Evolutionary conservation across 257 asterid species (phyloP).

Genomic region (Rauvolfia tetraphylla): DNA sequence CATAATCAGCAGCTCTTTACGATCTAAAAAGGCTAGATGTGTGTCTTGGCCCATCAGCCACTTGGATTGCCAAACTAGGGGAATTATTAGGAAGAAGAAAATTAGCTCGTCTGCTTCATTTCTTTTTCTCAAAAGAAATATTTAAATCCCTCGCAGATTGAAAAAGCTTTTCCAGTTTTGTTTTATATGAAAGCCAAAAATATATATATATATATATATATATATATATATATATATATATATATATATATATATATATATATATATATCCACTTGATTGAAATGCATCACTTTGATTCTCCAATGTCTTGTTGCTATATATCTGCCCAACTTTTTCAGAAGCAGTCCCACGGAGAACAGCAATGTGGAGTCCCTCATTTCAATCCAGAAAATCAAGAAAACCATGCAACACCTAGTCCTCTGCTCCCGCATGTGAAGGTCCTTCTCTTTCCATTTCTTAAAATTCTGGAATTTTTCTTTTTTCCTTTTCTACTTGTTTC

Average conservation of each 20-base stretch:
- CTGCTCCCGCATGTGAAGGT: not conserved
- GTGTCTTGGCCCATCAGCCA: too few species aligned
- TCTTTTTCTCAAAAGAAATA: too few species aligned
- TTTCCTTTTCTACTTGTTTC: not conserved
- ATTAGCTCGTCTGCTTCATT: too few species aligned
- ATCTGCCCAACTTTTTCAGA: not conserved
- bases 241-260: not conserved
- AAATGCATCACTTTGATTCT: not conserved
- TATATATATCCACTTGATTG: not conserved
- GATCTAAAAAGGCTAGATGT: too few species aligned
- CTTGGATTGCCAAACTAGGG: too few species aligned
- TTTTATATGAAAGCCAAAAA: not conserved
- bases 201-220: not conserved
- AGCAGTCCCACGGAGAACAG: conserved; percentile 6
- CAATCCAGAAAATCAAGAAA: not conserved
- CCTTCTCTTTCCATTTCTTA: not conserved
- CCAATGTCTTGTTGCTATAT: not conserved
- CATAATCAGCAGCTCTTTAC: too few species aligned
- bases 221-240: not conserved
- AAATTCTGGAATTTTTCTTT: not conserved
- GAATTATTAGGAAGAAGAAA: too few species aligned
- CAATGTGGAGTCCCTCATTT: conserved; percentile 1
- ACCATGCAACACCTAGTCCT: not conserved
- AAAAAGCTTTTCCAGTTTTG: not conserved
- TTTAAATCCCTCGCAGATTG: not conserved